Evolutionary conservation across 2,329 filamentous ascomycete genomes (phyloP), one percentile per base, ranked within the genome.

Genomic region (Aspergillus oerlinghausenensis): DNA sequence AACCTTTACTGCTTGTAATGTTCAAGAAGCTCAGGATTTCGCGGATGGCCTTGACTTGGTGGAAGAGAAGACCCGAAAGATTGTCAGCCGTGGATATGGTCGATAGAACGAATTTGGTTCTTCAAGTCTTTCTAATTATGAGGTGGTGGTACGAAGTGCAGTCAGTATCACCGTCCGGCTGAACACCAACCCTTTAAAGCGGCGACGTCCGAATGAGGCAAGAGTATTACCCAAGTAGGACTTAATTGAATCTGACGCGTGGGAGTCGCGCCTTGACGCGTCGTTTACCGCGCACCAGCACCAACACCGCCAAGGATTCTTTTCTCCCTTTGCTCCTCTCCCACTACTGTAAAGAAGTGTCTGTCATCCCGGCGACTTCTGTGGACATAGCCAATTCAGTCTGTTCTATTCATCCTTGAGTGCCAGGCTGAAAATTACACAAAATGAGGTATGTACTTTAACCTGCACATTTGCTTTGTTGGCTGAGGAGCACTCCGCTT

Each of bases 171-270:
- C 11, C 10, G 11, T 6, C 14, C 32, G 2, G 29, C 28, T 29
- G 17, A 17, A 14, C 14, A 35, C 32, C 5, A 17, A 6, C 11
- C 14, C 14, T 17, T 35, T 17, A 38, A 38, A 38, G 32, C 32
- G 14, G 14, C 14, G 14, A 38, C 5, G 14, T 17, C 14, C 32
- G 14, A n/a, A 38, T 38, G 32, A 17, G 32, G 32, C 32, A 38
- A 38, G 32, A n/a, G 14, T 17, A 38, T 62, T 62, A 65, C 70
- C 68, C 29, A 55, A 68, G 63, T 49, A 35, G 62, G 67, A 56
- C 53, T 72, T 69, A 75, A 75, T 73, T 73, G 69, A 64, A 67
- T 52, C 21, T 48, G 49, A 65, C 63, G 64, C 60, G 60, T 61
- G 38, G 23, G 25, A 35, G 38, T 54, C 62, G 53, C 56, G 58